These are phyloP conservation scores for Pichia exigua DNA, from an alignment of 805 yeast genomes.

Conservation along the genomic window DNA sequence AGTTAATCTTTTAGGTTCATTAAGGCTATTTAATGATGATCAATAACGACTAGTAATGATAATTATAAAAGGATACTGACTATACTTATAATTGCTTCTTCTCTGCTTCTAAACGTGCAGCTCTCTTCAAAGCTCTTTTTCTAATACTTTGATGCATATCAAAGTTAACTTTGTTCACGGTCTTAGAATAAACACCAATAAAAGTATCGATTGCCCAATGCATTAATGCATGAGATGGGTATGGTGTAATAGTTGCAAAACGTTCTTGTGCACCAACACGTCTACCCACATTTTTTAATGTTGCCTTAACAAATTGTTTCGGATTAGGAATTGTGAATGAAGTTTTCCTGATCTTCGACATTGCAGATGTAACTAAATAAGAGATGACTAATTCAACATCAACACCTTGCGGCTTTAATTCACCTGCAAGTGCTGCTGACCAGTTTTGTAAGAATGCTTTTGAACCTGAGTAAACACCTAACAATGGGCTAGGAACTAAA, in stretches of 20 bases:
- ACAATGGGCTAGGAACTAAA: slow-evolving; percentile 79
- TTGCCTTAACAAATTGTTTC: slow-evolving; percentile 63
- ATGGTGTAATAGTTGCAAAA: slow-evolving; percentile 81
- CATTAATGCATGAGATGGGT: slow-evolving; percentile 88
- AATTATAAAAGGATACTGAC: no score
- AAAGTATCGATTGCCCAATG: slow-evolving; percentile 73
- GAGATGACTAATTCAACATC: slow-evolving; percentile 85
- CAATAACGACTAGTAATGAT: no score
- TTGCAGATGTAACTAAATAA: slow-evolving; percentile 86
- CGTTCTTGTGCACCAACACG: slow-evolving; percentile 91
- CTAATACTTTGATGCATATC: slow-evolving; percentile 77
- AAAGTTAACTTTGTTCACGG: slow-evolving; percentile 63
- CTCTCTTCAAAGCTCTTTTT: slow-evolving; percentile 72
- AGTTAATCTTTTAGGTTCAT: no score
- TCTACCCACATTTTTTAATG: slow-evolving; percentile 65
- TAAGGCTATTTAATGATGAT: no score
- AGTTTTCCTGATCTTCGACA: slow-evolving; percentile 85
- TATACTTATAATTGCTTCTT: slow-evolving; percentile 4
- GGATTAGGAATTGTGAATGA: slow-evolving; percentile 78
- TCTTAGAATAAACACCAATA: slow-evolving; percentile 70
- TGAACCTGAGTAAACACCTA: slow-evolving; percentile 93
- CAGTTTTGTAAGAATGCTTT: slow-evolving; percentile 92
- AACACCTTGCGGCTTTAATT: slow-evolving; percentile 55
- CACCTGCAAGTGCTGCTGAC: slow-evolving; percentile 86
- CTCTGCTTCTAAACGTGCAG: slow-evolving; percentile 34